Evolutionary conservation across 768 basidiomycete genomes (phyloP).

Genomic region (Leccinum uliginosum): DNA sequence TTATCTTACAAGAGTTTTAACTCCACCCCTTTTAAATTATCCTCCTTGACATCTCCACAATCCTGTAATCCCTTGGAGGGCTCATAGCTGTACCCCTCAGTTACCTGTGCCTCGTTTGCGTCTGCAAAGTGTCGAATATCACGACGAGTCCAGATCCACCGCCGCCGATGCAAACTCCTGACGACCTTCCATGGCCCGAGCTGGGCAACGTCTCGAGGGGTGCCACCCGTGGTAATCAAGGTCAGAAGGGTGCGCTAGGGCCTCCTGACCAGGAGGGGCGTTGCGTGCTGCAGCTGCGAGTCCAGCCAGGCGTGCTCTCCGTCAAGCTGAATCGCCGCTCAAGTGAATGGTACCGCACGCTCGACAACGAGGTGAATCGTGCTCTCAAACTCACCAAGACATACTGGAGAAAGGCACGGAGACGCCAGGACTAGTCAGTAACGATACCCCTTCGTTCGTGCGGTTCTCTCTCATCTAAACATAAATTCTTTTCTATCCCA

Average conservation of each 20-base stretch:
- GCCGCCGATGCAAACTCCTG: constrained; percentile 40
- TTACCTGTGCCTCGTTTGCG: constrained; percentile 5
- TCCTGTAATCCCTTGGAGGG: constrained; percentile 9
- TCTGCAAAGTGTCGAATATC: constrained; percentile 3
- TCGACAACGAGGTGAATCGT: constrained; percentile 74
- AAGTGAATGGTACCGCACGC: constrained; percentile 78
- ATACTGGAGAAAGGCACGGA: constrained; percentile 77
- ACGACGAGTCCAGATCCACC: constrained; percentile 3
- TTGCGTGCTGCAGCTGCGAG: constrained; percentile 71
- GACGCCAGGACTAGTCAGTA: constrained; percentile 66
- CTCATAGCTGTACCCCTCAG: constrained; percentile 14
- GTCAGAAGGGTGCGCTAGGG: constrained; percentile 75
- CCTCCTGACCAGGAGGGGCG: constrained; percentile 73
- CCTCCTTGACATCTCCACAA: constrained; percentile 18
- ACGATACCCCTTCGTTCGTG: neutral
- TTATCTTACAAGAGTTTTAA: constrained; percentile 35
- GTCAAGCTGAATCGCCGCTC: constrained; percentile 71
- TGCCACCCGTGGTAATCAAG: constrained; percentile 81
- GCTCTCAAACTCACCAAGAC: constrained; percentile 83
- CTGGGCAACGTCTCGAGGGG: constrained; percentile 81
- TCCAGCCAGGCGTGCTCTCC: constrained; percentile 77
- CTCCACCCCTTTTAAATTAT: constrained; percentile 31
- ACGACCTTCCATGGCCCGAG: constrained; percentile 86
- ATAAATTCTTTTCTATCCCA: neutral
- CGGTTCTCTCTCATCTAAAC: constrained; percentile 5